Conservation (phyloP, 441 rosid genomes). For the Flueggea neowawraea region DNA sequence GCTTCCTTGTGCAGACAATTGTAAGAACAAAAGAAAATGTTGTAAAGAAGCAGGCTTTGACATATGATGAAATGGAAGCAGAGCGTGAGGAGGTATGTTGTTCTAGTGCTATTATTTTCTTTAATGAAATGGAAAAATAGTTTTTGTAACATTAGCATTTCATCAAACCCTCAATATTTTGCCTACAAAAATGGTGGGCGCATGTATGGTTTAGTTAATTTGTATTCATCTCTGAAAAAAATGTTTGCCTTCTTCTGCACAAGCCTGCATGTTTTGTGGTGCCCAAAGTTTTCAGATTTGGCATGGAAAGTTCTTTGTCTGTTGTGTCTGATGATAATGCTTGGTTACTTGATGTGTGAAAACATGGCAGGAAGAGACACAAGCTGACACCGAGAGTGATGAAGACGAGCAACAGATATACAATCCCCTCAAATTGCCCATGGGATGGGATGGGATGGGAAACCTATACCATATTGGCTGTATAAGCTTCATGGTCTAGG, state of each 20-base stretch:
- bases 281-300: neutral
- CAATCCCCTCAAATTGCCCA: slow-evolving; percentile 94
- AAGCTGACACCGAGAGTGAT: slow-evolving; percentile 93
- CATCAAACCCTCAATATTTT: too few relatives aligned
- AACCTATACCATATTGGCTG: slow-evolving; percentile 99
- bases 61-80: slow-evolving; percentile 96
- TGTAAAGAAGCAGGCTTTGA: slow-evolving; percentile 94
- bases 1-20: slow-evolving; percentile 49
- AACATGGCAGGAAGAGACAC: slow-evolving; percentile 76
- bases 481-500: slow-evolving; percentile 99
- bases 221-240: neutral
- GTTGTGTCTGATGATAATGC: slow-evolving; percentile 8
- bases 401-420: slow-evolving; percentile 95
- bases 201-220: neutral
- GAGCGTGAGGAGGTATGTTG: slow-evolving; percentile 84
- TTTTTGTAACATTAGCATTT: too few relatives aligned
- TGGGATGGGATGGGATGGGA: slow-evolving; percentile 99
- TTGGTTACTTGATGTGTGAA: slow-evolving; percentile 8
- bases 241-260: neutral
- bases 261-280: too few relatives aligned
- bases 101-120: neutral
- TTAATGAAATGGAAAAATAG: too few relatives aligned
- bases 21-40: slow-evolving; percentile 78
- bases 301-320: neutral
- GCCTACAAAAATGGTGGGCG: too few relatives aligned